Base-by-base conservation (phyloP, 495 filamentous ascomycete genomes). In the Penicillium maclennaniae region DNA sequence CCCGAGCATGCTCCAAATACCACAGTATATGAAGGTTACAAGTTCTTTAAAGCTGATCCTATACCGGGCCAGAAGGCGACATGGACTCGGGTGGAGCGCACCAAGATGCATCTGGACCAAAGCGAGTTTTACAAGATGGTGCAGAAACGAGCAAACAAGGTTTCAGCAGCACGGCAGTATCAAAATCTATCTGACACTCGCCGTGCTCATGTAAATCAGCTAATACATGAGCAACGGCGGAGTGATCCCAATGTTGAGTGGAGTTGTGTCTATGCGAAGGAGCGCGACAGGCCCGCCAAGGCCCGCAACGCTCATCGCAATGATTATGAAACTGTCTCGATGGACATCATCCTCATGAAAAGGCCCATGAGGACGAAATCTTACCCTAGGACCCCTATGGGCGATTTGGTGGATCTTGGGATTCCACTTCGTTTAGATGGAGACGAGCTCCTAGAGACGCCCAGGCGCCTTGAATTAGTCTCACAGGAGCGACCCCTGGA, bases 231-330 rank as follows among this genome's bases (percentile, higher is more conserved):
- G 45, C 58, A 66, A 27, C 51, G 55, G 43, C 47, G 58, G 20
- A 53, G 39, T n/a, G 54, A 68, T 19, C 58, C 62, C 9, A 49
- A 44, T 0, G 67, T 62, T 12, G 62, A 71, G 43, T 73, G 72
- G 72, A 69, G 60, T 15, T 71, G 59, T 42, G 68, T 69, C 10
- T 75, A 72, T 59, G 67, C 63, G 6, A 69, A 72, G 28, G 66
- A 68, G 39, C 53, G 66, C 5, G 53, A 54, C 14, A 55, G 50
- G 37, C 48, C 59, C 0, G 48, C 61, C 43, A 65, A 67, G 45
- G 59, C 66, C 23, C 66, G 68, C 47, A 63, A 65, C 47, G 59
- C 57, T 43, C 59, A 56, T 28, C 59, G 55, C 4, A 55, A 59
- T 8, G 68, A 67, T 38, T 67, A 67, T 17, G 69, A 70, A 27